phyloP scores from a whole-genome alignment of 2,329 filamentous ascomycete species.

The Colletotrichum tabaci region DNA sequence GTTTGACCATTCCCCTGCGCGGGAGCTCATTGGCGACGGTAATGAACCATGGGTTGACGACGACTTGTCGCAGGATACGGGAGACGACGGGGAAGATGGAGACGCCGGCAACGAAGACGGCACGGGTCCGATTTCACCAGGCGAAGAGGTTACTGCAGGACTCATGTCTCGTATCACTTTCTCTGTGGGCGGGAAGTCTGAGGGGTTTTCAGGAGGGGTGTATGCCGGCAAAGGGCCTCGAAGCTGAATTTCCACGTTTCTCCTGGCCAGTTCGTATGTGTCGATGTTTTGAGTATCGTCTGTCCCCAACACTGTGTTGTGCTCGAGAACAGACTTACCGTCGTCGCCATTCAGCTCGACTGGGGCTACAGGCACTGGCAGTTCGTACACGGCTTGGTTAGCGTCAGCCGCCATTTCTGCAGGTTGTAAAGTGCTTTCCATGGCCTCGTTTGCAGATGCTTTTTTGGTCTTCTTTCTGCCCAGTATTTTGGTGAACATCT shows the following conservation, averaged over 20 bases:
- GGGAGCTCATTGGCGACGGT: slow-evolving; percentile 65
- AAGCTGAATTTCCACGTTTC: slow-evolving; percentile 67
- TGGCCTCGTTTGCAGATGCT: slow-evolving; percentile 45
- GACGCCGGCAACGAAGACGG: slow-evolving; percentile 44
- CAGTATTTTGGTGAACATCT: slow-evolving; percentile 61
- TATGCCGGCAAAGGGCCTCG: slow-evolving; percentile 66
- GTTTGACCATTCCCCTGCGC: slow-evolving; percentile 59
- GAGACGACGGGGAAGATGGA: slow-evolving; percentile 48
- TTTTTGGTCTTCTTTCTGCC: slow-evolving; percentile 53
- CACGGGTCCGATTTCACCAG: slow-evolving; percentile 48
- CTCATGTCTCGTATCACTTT: slow-evolving; percentile 55
- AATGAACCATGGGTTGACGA: slow-evolving; percentile 59
- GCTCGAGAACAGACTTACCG: slow-evolving; percentile 54
- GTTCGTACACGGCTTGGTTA: slow-evolving; percentile 66
- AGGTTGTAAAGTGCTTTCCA: slow-evolving; percentile 51
- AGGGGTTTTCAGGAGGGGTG: slow-evolving; percentile 54
- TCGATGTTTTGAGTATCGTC: slow-evolving; percentile 58
- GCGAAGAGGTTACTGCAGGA: slow-evolving; percentile 52
- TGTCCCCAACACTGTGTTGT: slow-evolving; percentile 59
- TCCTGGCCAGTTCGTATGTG: slow-evolving; percentile 66
- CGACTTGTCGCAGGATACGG: slow-evolving; percentile 51
- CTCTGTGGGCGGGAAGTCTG: slow-evolving; percentile 48
- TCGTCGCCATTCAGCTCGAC: slow-evolving; percentile 64
- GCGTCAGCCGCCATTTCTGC: slow-evolving; percentile 59
- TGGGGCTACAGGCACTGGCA: slow-evolving; percentile 62